These are phyloP conservation scores for Neoboletus brunneissimus DNA, from an alignment of 768 basidiomycete species.

Conservation along the genomic window DNA sequence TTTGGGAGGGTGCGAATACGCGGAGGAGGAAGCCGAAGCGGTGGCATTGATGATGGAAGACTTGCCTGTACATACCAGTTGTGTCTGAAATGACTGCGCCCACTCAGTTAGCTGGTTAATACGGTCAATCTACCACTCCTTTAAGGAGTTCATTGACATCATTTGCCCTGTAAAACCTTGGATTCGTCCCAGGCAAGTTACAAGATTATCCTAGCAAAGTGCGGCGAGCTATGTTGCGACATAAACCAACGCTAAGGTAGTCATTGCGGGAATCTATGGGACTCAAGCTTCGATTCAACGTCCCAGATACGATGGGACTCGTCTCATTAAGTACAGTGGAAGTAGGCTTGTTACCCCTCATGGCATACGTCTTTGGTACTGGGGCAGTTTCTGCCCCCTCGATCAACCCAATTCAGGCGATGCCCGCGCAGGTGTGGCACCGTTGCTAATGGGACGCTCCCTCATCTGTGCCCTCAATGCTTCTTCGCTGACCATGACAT, in stretches of 20 bases:
- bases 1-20: conserved; percentile 22
- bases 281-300: too few species aligned
- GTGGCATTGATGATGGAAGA: conserved; percentile 12
- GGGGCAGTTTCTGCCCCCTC: background rate
- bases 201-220: background rate
- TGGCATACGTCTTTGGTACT: background rate
- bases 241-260: background rate
- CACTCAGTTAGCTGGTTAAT: background rate
- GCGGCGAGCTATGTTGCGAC: background rate
- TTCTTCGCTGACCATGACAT: conserved; percentile 71
- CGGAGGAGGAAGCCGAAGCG: conserved; percentile 15
- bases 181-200: background rate
- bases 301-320: background rate
- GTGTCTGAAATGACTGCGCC: too few species aligned
- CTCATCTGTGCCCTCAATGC: conserved; percentile 40
- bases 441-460: conserved; percentile 29
- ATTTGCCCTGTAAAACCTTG: background rate
- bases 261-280: background rate
- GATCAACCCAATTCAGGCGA: conserved; percentile 21
- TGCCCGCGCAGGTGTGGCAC: conserved; percentile 22
- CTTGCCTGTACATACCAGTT: too few species aligned
- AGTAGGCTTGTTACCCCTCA: background rate
- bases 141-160: background rate
- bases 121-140: background rate
- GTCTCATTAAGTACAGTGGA: background rate